Evolutionary conservation across 768 basidiomycete genomes (phyloP), one percentile per base, ranked within the genome.

Genomic region (Infundibulicybe gibba): DNA sequence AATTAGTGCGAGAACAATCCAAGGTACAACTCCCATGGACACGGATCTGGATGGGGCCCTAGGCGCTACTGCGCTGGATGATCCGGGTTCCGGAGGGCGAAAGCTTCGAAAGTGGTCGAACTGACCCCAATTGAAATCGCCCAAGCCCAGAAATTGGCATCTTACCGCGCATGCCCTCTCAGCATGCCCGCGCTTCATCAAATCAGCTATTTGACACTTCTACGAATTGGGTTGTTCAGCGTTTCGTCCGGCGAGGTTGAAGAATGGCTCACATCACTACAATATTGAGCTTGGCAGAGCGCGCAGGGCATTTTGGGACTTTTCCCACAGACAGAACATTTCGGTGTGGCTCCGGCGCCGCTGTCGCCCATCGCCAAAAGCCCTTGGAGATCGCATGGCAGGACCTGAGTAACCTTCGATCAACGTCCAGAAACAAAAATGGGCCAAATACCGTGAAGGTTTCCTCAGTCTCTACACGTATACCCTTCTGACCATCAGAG

Each of bases 401-500:
- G 47, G 35, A 56, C 42, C 62, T 62, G 25, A 25, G 25, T 25
- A 8, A 41, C 6, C 25, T n/a, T 3, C 20, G 13, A 3, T 33
- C 21, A 3, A 13, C 40, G 20, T 13, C 5, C 9, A 30, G 43
- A 8, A 31, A 32, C 35, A 11, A 3, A 16, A 42, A 37, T 32
- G 41, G 34, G 44, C 35, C 21, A 51, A 56, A 16, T 39, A 60
- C 65, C 51, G 57, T 63, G 20, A 62, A 58, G 10, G 25, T 49
- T 14, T 56, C 45, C 33, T 49, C 50, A 25, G 60, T 57, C 30
- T 65, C 61, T 6, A 61, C 48, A 1, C 61, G 51, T 15, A 65
- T 47, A 3, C 64, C 64, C 20, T 54, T 21, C 40, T 62, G 61
- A 1, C 66, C 61, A 53, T 64, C 64, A 32, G 48, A 11, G 25